Conservation (phyloP, 164 flowering plant genomes). For the Vitis labrusca region DNA sequence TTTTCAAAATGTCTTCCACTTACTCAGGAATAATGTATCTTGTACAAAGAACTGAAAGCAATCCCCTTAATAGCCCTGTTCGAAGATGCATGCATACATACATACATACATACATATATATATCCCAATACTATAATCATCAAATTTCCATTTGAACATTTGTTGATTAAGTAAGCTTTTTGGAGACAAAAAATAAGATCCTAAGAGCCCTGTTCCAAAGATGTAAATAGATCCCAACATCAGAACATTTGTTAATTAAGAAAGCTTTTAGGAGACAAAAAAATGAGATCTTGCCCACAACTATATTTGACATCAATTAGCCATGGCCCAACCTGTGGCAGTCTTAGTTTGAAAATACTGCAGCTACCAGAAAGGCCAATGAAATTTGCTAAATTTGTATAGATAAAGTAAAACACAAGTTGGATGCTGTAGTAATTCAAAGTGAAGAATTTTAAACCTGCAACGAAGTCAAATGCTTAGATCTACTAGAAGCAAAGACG, state of each 20-base stretch:
- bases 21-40: slow-evolving; percentile 32
- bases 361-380: slow-evolving; percentile 60
- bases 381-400: slow-evolving; percentile 52
- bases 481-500: slow-evolving; percentile 1
- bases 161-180: too few species aligned
- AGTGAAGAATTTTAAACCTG: slow-evolving; percentile 87
- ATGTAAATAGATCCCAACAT: too few species aligned
- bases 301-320: neutral
- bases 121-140: too few species aligned
- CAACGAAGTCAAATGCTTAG: slow-evolving; percentile 14
- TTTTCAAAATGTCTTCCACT: slow-evolving; percentile 23
- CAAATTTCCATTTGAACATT: too few species aligned
- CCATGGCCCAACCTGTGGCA: slow-evolving; percentile 49
- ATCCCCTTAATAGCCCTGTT: too few species aligned
- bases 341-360: slow-evolving; percentile 38
- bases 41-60: too few species aligned
- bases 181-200: too few species aligned
- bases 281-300: neutral
- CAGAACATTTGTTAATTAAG: too few species aligned
- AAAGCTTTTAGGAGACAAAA: too few species aligned
- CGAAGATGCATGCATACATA: too few species aligned
- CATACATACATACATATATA: too few species aligned
- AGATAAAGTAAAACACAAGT: slow-evolving; percentile 64
- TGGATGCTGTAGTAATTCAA: slow-evolving; percentile 81
- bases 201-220: too few species aligned